Evolutionary conservation across 2,329 filamentous ascomycete genomes (phyloP).

Genomic region (Aspergillus udagawae): DNA sequence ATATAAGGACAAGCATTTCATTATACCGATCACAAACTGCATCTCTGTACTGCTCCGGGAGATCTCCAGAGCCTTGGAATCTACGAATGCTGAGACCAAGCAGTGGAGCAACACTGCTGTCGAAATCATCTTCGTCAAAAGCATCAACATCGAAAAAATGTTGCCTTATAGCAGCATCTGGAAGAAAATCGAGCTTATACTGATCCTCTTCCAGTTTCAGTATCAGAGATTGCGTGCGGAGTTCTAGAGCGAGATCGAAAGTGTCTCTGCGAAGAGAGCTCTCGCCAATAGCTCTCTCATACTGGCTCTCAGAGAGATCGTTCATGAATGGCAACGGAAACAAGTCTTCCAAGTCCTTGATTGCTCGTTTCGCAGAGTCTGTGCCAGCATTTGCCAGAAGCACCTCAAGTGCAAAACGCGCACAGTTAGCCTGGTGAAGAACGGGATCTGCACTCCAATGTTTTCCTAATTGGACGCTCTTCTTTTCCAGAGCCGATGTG

Average conservation of each 20-base stretch:
- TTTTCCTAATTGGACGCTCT: constrained; percentile 8
- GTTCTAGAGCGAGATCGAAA: constrained; percentile 48
- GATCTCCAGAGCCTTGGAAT: constrained; percentile 34
- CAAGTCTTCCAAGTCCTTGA: constrained; percentile 29
- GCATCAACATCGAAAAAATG: constrained; percentile 38
- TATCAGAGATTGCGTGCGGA: constrained; percentile 55
- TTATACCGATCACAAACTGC: constrained; percentile 36
- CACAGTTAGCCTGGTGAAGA: constrained; percentile 43
- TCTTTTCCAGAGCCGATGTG: constrained; percentile 19
- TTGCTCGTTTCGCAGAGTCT: constrained; percentile 13
- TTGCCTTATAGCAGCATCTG: constrained; percentile 35
- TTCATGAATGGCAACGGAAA: constrained; percentile 36
- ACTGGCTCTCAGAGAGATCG: constrained; percentile 17
- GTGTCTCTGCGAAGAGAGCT: constrained; percentile 41
- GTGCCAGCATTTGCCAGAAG: constrained; percentile 27
- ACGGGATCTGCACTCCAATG: constrained; percentile 35
- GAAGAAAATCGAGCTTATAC: constrained; percentile 32
- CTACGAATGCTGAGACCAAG: constrained; percentile 27
- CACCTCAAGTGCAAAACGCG: constrained; percentile 38
- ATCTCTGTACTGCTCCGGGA: constrained; percentile 34
- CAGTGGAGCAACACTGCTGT: constrained; percentile 10
- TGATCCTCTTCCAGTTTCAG: constrained; percentile 34
- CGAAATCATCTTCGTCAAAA: constrained; percentile 13
- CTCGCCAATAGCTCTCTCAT: constrained; percentile 24
- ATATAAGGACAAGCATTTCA: constrained; percentile 35